Conservation (phyloP, 2,329 filamentous ascomycete genomes). For the Pezicula neosporulosa region DNA sequence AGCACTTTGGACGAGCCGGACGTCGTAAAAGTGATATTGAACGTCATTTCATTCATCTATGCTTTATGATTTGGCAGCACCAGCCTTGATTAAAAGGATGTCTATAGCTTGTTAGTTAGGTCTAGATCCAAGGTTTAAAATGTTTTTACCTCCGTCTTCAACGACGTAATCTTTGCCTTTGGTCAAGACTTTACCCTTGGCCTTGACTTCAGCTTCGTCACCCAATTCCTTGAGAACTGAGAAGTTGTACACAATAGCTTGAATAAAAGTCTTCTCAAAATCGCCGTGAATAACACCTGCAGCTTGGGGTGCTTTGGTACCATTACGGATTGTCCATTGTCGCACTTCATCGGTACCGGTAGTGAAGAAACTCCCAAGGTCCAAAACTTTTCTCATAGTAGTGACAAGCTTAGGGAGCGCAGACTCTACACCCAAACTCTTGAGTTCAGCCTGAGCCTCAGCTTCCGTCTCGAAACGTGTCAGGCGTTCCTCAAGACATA, state of each 20-base stretch:
- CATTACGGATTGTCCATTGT: slow-evolving; percentile 96
- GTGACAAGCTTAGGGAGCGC: slow-evolving; percentile 87
- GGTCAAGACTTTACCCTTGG: slow-evolving; percentile 95
- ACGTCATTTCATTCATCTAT: slow-evolving; percentile 17
- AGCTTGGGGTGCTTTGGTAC: slow-evolving; percentile 95
- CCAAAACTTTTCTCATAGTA: slow-evolving; percentile 88
- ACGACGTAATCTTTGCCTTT: slow-evolving; percentile 98
- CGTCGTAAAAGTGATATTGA: background rate
- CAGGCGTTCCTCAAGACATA: slow-evolving; percentile 88
- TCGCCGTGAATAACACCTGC: slow-evolving; percentile 98
- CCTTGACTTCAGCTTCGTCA: slow-evolving; percentile 83
- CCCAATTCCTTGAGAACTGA: slow-evolving; percentile 76
- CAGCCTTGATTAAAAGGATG: slow-evolving; percentile 27
- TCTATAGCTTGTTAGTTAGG: slow-evolving; percentile 6
- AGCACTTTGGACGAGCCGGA: background rate
- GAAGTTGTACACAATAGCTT: slow-evolving; percentile 93
- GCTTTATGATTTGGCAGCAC: slow-evolving; percentile 28
- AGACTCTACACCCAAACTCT: slow-evolving; percentile 82
- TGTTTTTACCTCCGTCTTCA: slow-evolving; percentile 65
- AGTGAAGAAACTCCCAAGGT: slow-evolving; percentile 96
- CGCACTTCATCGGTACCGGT: slow-evolving; percentile 92
- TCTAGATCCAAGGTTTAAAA: background rate
- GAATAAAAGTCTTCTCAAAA: slow-evolving; percentile 99
- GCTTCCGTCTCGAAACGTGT: slow-evolving; percentile 75
- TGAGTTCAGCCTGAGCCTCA: slow-evolving; percentile 80